A percentile compares a stretch with the other conserved stretches of the same genome.
phyloP scores from a whole-genome alignment of 306 rosid genomes.

The Geum urbanum region DNA sequence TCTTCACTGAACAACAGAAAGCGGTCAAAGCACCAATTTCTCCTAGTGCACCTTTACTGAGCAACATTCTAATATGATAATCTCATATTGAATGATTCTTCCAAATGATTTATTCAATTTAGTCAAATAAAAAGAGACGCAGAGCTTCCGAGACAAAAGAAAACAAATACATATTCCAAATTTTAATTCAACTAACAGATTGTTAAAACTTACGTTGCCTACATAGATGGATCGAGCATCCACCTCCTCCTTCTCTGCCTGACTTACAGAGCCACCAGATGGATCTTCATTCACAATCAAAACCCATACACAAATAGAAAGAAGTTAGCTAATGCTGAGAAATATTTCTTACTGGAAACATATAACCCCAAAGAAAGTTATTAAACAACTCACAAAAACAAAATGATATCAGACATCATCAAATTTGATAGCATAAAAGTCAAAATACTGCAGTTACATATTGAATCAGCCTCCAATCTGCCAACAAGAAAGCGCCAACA shows the following conservation, averaged over 20 bases:
- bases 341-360: slow-evolving; percentile 8
- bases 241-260: slow-evolving; percentile 98
- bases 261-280: slow-evolving; percentile 64
- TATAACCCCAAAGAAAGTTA: background rate
- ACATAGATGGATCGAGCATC: slow-evolving; percentile 96
- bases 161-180: background rate
- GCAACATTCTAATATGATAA: background rate
- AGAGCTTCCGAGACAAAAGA: background rate
- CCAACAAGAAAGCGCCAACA: background rate
- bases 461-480: background rate
- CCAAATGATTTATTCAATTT: background rate
- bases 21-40: slow-evolving; percentile 50
- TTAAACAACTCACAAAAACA: background rate
- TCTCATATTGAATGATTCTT: background rate
- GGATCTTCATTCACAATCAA: slow-evolving; percentile 59
- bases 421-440: background rate
- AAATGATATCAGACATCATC: no score
- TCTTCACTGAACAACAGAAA: slow-evolving; percentile 49
- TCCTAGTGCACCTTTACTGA: slow-evolving; percentile 21
- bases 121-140: background rate
- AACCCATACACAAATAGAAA: background rate
- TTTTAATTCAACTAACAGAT: slow-evolving; percentile 1
- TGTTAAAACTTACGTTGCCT: slow-evolving; percentile 78
- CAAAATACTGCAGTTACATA: background rate
- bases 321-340: background rate